Evolutionary conservation across 2,329 filamentous ascomycete genomes (phyloP).

Genomic region (Ceratocystis cacaofunesta): DNA sequence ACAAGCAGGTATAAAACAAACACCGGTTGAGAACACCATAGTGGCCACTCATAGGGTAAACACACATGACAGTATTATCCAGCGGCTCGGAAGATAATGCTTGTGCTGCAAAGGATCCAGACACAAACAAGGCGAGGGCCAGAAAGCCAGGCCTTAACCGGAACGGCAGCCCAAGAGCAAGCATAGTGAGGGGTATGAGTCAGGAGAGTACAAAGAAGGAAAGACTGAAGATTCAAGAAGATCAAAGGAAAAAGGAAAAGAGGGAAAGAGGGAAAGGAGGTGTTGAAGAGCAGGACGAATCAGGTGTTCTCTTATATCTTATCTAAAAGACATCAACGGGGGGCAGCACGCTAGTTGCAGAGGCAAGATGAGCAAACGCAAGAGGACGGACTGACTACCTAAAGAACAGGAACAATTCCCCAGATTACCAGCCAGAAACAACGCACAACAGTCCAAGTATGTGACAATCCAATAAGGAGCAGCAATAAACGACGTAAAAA

Average conservation of each 20-base stretch:
- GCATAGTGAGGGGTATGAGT: neutral
- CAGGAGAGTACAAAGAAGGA: neutral
- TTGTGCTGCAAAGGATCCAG: constrained; percentile 6
- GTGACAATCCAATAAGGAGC: neutral
- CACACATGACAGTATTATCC: constrained; percentile 15
- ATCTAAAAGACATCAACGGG: neutral
- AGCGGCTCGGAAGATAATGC: constrained; percentile 9
- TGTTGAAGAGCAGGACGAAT: neutral
- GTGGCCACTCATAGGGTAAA: constrained; percentile 15
- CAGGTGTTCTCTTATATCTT: neutral
- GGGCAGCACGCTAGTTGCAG: neutral
- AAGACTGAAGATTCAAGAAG: neutral
- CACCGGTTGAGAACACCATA: constrained; percentile 13
- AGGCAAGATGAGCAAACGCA: neutral
- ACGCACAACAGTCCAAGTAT: neutral
- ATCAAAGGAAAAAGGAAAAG: neutral
- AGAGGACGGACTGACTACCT: neutral
- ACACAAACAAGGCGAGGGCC: constrained; percentile 4
- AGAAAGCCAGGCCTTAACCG: neutral
- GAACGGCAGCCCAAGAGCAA: neutral
- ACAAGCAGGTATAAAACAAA: constrained; percentile 13
- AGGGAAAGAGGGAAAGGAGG: neutral
- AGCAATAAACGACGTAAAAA: neutral
- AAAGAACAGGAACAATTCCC: neutral
- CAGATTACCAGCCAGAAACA: neutral